Conservation (phyloP, 257 asterid genomes). For the Osmanthus fragrans region DNA sequence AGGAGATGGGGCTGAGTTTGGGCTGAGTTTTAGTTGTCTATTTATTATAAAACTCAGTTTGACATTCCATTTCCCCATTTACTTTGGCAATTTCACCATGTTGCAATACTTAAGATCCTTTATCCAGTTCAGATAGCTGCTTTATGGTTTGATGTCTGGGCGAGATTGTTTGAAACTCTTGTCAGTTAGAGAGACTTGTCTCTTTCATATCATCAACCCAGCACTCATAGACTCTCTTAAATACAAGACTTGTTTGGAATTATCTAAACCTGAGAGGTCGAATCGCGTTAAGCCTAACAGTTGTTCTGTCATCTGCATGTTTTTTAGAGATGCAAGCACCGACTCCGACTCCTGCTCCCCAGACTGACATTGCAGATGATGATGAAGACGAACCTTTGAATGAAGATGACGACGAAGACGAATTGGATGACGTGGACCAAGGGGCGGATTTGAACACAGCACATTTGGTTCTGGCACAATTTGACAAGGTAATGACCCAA, state of each 20-base stretch:
- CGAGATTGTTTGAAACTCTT: conserved; percentile 12
- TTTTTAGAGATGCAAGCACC: conserved; percentile 74
- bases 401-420: conserved; percentile 94
- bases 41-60: neutral
- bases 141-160: neutral
- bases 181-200: neutral
- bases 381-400: conserved; percentile 94
- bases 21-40: neutral
- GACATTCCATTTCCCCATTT: neutral
- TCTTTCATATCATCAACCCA: neutral
- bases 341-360: conserved; percentile 79
- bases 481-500: conserved; percentile 67
- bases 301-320: conserved; percentile 18
- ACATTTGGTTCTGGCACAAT: conserved; percentile 92
- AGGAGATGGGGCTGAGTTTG: neutral
- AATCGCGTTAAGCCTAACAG: neutral
- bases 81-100: neutral
- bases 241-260: neutral
- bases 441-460: conserved; percentile 81
- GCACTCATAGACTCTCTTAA: neutral
- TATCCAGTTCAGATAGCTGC: neutral
- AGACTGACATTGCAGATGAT: conserved; percentile 65
- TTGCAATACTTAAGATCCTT: neutral
- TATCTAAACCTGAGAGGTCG: neutral
- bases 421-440: conserved; percentile 79